These are phyloP conservation scores for Tetracladium maxilliforme DNA, from an alignment of 2,329 filamentous ascomycete species.

Conservation along the genomic window DNA sequence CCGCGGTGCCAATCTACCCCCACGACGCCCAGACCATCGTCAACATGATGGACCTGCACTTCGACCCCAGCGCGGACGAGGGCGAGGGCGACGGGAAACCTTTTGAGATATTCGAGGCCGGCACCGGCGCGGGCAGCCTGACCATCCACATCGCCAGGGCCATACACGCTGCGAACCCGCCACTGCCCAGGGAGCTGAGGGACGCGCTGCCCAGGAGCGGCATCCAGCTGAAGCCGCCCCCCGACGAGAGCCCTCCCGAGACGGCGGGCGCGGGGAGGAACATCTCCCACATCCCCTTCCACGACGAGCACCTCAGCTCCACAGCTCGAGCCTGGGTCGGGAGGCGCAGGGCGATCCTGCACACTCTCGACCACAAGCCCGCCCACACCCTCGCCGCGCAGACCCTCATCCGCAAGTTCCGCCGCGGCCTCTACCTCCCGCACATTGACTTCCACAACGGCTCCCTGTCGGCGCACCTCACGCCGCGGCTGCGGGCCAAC, in stretches of 20 bases:
- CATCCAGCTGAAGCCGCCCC: no score
- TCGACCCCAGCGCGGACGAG: conserved; percentile 15
- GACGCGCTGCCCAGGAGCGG: no score
- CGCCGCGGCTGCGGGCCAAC: conserved; percentile 27
- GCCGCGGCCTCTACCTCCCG: conserved; percentile 51
- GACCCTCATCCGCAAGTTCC: conserved; percentile 50
- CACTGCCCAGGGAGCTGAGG: no score
- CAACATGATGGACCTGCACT: conserved; percentile 59
- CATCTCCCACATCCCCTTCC: conserved; percentile 7
- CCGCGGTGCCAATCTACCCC: no score
- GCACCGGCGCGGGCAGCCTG: conserved; percentile 71
- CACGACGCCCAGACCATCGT: conserved; percentile 64
- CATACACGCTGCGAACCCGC: conserved; percentile 57
- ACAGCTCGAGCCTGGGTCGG: conserved; percentile 6
- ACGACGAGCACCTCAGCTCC: conserved; percentile 7
- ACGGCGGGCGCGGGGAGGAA: conserved; percentile 6
- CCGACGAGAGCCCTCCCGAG: conserved; percentile 15
- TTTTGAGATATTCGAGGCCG: conserved; percentile 69
- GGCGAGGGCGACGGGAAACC: conserved; percentile 18
- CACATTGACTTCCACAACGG: conserved; percentile 64
- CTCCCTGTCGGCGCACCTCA: conserved; percentile 48
- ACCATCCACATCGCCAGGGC: conserved; percentile 64
- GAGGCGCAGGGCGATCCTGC: conserved; percentile 53
- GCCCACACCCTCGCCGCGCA: conserved; percentile 50
- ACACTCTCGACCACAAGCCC: conserved; percentile 54